Evolutionary conservation across 208 protist species (phyloP).

Genomic region (Leishmania aethiopica): DNA sequence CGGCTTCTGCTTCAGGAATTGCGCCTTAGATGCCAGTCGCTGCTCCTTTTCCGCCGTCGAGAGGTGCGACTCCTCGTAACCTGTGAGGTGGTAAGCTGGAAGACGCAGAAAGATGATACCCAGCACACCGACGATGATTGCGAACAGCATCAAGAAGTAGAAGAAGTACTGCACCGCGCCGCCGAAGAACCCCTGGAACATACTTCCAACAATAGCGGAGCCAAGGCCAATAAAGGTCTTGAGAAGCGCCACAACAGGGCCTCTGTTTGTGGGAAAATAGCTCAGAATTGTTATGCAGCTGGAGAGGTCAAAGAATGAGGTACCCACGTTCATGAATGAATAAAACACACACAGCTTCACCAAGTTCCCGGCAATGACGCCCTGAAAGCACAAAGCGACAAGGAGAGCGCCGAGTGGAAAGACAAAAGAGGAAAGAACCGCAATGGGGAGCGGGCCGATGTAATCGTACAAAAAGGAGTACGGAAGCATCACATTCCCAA

Average conservation of each 20-base stretch:
- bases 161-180: conserved; percentile 38
- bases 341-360: conserved; percentile 38
- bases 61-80: conserved; percentile 44
- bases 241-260: conserved; percentile 53
- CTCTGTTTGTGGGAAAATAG: conserved; percentile 50
- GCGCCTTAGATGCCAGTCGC: conserved; percentile 24
- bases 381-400: conserved; percentile 45
- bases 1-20: conserved; percentile 59
- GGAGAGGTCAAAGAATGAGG: conserved; percentile 52
- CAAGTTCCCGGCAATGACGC: conserved; percentile 37
- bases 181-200: conserved; percentile 57
- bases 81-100: conserved; percentile 65
- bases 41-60: conserved; percentile 30
- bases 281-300: conserved; percentile 51
- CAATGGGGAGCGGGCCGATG: conserved; percentile 47
- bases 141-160: conserved; percentile 57
- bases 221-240: conserved; percentile 75
- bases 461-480: conserved; percentile 57
- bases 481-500: conserved; percentile 41
- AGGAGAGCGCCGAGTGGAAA: conserved; percentile 49
- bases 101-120: conserved; percentile 47
- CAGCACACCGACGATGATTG: conserved; percentile 33
- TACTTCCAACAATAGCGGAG: conserved; percentile 50
- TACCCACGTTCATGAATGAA: conserved; percentile 38
- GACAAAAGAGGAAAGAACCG: conserved; percentile 29